Percentiles rank a stretch among this genome's conserved stretches.
phyloP scores from a whole-genome alignment of 805 yeast genomes.

The Yamadazyma olivae region DNA sequence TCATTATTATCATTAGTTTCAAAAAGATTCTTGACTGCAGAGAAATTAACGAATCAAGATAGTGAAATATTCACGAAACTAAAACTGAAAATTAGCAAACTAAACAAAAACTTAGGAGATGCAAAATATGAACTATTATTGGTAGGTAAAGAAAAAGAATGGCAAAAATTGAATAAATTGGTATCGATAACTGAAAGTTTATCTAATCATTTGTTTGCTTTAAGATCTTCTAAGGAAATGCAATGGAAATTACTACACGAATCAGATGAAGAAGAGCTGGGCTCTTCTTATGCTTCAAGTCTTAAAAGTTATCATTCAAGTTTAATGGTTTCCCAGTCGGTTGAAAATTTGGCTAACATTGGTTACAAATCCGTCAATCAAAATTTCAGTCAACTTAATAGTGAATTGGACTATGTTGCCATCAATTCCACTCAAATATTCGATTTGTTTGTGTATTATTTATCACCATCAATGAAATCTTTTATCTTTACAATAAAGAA shows the following conservation, averaged over 20 bases:
- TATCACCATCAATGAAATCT: slow-evolving; percentile 73
- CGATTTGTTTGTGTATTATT: slow-evolving; percentile 59
- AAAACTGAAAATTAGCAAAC: slow-evolving; percentile 34
- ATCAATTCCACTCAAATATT: slow-evolving; percentile 47
- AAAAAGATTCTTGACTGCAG: slow-evolving; percentile 49
- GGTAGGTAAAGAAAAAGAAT: slow-evolving; percentile 56
- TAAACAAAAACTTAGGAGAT: slow-evolving; percentile 50
- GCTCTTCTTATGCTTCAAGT: slow-evolving; percentile 17
- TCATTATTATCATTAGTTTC: slow-evolving; percentile 44
- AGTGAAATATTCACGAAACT: slow-evolving; percentile 33
- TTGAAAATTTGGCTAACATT: slow-evolving; percentile 26
- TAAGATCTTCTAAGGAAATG: slow-evolving; percentile 66
- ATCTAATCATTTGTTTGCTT: slow-evolving; percentile 60
- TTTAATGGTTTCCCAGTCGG: slow-evolving; percentile 20
- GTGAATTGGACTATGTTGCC: slow-evolving; percentile 18
- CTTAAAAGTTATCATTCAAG: slow-evolving; percentile 20
- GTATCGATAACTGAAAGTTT: slow-evolving; percentile 52
- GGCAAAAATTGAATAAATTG: slow-evolving; percentile 39
- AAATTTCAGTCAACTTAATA: slow-evolving; percentile 8
- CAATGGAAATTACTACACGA: slow-evolving; percentile 53
- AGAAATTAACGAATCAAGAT: slow-evolving; percentile 40
- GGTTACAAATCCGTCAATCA: slow-evolving; percentile 3
- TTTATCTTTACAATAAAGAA: slow-evolving; percentile 61
- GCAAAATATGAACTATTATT: slow-evolving; percentile 58
- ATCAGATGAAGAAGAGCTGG: slow-evolving; percentile 1